Percentiles rank a stretch among this genome's conserved stretches.
Evolutionary conservation across 352 stramenopile genomes (phyloP).

Genomic region (Lagenidium giganteum): DNA sequence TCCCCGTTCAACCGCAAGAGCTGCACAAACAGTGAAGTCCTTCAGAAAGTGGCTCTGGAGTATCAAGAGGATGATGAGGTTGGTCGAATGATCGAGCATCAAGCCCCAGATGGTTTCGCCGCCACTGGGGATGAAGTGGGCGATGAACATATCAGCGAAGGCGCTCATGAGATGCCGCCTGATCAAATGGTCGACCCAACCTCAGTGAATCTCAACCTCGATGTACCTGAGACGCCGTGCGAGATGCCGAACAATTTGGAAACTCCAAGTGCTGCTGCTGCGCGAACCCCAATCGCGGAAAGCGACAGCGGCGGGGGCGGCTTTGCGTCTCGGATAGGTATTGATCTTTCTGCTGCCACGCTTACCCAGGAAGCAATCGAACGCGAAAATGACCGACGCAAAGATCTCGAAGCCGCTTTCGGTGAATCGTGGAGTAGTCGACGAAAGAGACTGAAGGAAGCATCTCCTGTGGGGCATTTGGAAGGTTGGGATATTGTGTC

Average conservation of each 20-base stretch:
- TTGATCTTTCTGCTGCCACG: conserved; percentile 41
- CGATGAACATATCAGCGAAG: neutral
- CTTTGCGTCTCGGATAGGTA: conserved; percentile 32
- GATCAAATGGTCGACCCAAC: neutral
- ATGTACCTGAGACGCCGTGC: conserved; percentile 54
- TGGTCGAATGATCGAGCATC: conserved; percentile 44
- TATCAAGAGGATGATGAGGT: conserved; percentile 70
- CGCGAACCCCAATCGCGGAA: conserved; percentile 5
- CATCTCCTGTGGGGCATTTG: conserved; percentile 77
- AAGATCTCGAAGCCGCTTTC: conserved; percentile 80
- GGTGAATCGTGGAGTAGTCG: conserved; percentile 95
- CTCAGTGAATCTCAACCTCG: conserved; percentile 7
- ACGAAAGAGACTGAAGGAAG: conserved; percentile 77
- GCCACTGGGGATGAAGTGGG: conserved; percentile 24
- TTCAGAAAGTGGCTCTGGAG: conserved; percentile 38
- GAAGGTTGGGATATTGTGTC: conserved; percentile 90
- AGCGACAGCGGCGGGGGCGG: conserved; percentile 1
- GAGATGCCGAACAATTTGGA: conserved; percentile 34
- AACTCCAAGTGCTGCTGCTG: conserved; percentile 30
- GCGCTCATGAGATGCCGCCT: neutral
- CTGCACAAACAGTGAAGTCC: conserved; percentile 17
- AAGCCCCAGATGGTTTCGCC: conserved; percentile 54
- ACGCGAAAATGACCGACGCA: conserved; percentile 59
- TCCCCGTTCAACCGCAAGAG: conserved; percentile 35
- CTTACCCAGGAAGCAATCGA: conserved; percentile 67